These are phyloP conservation scores for Lepidium aucheri DNA, from an alignment of 345 rosid genomes.

Conservation along the genomic window DNA sequence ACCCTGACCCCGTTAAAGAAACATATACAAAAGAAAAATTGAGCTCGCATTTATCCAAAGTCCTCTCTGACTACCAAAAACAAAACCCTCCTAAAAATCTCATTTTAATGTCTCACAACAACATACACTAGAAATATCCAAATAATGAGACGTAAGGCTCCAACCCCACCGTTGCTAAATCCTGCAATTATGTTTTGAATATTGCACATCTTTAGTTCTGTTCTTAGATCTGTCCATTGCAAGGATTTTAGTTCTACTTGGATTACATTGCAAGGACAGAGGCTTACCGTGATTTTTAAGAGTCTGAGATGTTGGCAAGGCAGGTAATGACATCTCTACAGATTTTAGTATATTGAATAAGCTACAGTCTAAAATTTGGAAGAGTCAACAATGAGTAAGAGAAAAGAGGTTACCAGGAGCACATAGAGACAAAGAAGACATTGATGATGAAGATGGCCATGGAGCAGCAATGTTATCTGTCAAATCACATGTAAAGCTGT, in stretches of 20 bases:
- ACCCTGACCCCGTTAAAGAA: conserved; percentile 13
- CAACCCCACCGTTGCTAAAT: conserved; percentile 32
- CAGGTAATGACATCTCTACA: conserved; percentile 98
- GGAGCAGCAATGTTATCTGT: conserved; percentile 95
- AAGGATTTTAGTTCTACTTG: background rate
- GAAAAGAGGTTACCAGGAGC: conserved; percentile 69
- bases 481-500: conserved; percentile 91
- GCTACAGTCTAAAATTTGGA: background rate
- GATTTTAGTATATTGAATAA: conserved; percentile 2
- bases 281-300: conserved; percentile 52
- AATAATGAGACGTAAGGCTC: conserved; percentile 45
- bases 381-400: background rate
- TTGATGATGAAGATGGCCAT: conserved; percentile 87
- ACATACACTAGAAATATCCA: conserved; percentile 43
- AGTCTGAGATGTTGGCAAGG: conserved; percentile 77
- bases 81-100: conserved; percentile 6
- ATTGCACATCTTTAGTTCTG: background rate
- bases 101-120: conserved; percentile 21
- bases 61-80: conserved; percentile 23
- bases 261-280: background rate
- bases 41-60: conserved; percentile 13
- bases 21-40: conserved; percentile 23
- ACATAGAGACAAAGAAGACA: conserved; percentile 81
- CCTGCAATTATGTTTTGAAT: conserved; percentile 42
- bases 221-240: background rate